Evolutionary conservation across 164 flowering plant genomes (phyloP).

Genomic region (Buxus sempervirens): DNA sequence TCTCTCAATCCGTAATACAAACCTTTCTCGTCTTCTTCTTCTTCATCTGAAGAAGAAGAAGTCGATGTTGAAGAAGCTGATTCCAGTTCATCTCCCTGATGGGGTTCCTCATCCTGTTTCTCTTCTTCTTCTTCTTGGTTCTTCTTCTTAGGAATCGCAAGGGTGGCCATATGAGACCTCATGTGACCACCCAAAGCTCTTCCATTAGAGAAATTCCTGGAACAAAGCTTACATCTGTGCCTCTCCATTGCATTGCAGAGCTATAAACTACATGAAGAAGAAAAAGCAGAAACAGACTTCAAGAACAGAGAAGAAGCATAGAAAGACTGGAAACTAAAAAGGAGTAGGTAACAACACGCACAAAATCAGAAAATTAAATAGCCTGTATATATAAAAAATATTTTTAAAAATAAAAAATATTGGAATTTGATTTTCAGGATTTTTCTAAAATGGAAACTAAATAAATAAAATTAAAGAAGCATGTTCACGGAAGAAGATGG

Average conservation of each 20-base stretch:
- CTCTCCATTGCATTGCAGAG: slow-evolving; percentile 53
- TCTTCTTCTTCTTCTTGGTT: neutral
- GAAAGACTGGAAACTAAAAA: too few relatives aligned
- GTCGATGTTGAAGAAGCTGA: slow-evolving; percentile 27
- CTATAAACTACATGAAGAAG: too few relatives aligned
- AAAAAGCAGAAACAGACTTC: slow-evolving; percentile 2
- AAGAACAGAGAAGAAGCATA: slow-evolving; percentile 24
- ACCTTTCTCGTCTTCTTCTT: slow-evolving; percentile 20
- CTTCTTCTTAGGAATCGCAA: slow-evolving; percentile 23
- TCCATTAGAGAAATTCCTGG: slow-evolving; percentile 47
- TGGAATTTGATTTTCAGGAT: too few relatives aligned
- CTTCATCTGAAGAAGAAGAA: slow-evolving; percentile 25
- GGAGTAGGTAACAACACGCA: slow-evolving; percentile 63
- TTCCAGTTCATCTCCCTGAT: slow-evolving; percentile 11
- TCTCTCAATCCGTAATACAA: slow-evolving; percentile 20
- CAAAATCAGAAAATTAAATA: slow-evolving; percentile 4
- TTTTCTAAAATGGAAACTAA: neutral
- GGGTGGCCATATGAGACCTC: slow-evolving; percentile 53
- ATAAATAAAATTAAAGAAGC: neutral
- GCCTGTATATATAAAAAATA: neutral
- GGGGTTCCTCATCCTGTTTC: neutral
- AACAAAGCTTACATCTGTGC: slow-evolving; percentile 51
- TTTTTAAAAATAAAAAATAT: too few relatives aligned
- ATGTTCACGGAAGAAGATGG: neutral
- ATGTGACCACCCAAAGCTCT: slow-evolving; percentile 72